Evolutionary conservation across 1,284 basidiomycete species (phyloP).

Genomic region (Irpex sp.): DNA sequence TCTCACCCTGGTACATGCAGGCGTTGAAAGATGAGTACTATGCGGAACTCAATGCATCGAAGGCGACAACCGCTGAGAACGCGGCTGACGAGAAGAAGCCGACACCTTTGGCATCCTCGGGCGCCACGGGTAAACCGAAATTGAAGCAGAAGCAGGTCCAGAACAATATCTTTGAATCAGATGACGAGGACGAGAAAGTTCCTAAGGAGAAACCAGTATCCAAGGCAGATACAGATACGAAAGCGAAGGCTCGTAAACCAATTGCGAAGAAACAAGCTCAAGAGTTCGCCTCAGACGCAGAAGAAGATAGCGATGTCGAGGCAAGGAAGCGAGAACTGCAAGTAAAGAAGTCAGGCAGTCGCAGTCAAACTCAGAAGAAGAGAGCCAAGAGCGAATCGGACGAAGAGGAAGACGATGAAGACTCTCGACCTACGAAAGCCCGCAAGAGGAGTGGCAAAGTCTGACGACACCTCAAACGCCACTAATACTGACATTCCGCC

Average conservation of each 20-base stretch:
- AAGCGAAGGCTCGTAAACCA: constrained; percentile 16
- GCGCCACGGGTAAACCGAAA: constrained; percentile 33
- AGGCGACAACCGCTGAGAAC: constrained; percentile 24
- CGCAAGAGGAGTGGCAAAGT: constrained; percentile 15
- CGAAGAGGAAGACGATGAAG: constrained; percentile 22
- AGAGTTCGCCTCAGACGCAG: constrained; percentile 20
- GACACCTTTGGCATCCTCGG: not conserved
- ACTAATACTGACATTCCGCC: not conserved
- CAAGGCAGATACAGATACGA: not conserved
- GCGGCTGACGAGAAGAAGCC: constrained; percentile 16
- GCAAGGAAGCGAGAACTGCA: constrained; percentile 14
- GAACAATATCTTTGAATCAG: constrained; percentile 48
- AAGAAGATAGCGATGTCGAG: constrained; percentile 18
- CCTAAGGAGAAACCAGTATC: constrained; percentile 14
- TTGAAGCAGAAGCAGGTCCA: constrained; percentile 33
- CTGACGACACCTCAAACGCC: not conserved
- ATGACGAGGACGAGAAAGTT: constrained; percentile 32
- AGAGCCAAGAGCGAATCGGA: constrained; percentile 10
- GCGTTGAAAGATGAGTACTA: constrained; percentile 58
- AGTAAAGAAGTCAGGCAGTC: constrained; percentile 16
- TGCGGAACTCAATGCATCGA: constrained; percentile 34
- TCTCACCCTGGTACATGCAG: constrained; percentile 28
- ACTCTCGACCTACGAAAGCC: constrained; percentile 26
- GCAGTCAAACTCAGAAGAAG: constrained; percentile 2
- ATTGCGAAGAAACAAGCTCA: constrained; percentile 15